Conservation (phyloP, 352 stramenopile genomes). For the Globisporangium alternatum region DNA sequence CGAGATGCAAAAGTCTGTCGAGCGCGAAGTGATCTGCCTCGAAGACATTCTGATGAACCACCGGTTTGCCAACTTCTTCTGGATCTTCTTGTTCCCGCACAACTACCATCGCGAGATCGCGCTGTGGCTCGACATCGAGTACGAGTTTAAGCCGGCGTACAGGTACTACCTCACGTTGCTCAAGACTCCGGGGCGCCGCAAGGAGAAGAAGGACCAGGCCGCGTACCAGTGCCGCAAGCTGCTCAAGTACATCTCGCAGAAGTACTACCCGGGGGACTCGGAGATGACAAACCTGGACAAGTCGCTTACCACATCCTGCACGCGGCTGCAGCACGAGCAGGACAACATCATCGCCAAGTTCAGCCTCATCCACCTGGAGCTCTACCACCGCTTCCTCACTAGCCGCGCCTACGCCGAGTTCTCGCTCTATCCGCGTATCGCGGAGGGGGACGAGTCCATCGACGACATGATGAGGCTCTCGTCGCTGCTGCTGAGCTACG, state of each 20-base stretch:
- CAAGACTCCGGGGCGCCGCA: slow-evolving; percentile 39
- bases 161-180: slow-evolving; percentile 63
- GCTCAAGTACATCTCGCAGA: slow-evolving; percentile 82
- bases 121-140: slow-evolving; percentile 84
- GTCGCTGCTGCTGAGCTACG: slow-evolving; percentile 70
- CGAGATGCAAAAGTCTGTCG: slow-evolving; percentile 78
- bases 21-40: slow-evolving; percentile 76
- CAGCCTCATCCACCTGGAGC: slow-evolving; percentile 79
- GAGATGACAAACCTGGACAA: slow-evolving; percentile 72
- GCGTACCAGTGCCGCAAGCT: slow-evolving; percentile 63
- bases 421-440: slow-evolving; percentile 65
- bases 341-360: slow-evolving; percentile 83
- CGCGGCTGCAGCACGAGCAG: slow-evolving; percentile 72
- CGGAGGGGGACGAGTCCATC: slow-evolving; percentile 53
- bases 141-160: slow-evolving; percentile 85
- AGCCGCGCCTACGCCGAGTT: slow-evolving; percentile 85
- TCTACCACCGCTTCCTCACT: slow-evolving; percentile 84
- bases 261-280: slow-evolving; percentile 76
- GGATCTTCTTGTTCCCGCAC: slow-evolving; percentile 87
- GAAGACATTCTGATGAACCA: slow-evolving; percentile 89
- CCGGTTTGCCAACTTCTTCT: slow-evolving; percentile 86
- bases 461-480: slow-evolving; percentile 75
- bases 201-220: slow-evolving; percentile 59
- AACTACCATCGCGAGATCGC: slow-evolving; percentile 87
- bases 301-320: slow-evolving; percentile 63